Evolutionary conservation across 345 rosid species (phyloP), one percentile per base, ranked within the genome.

Genomic region (Erodium maritimum): DNA sequence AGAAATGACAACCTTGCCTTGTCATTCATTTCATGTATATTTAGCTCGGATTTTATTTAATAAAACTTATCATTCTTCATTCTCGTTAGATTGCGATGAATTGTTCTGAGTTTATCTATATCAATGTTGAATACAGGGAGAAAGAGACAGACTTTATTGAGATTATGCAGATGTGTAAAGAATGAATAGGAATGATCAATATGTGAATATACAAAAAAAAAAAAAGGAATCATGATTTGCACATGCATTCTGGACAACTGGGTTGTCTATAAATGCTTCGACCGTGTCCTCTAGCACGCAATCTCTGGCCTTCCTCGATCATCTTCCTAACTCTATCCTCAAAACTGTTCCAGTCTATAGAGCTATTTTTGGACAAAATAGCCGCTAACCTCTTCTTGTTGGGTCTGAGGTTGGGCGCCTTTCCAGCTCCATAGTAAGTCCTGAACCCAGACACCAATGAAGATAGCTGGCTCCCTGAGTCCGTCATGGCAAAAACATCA

Each of bases 201-300:
- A n/a, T n/a, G n/a, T n/a, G n/a, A n/a, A n/a, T n/a, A n/a, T n/a
- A n/a, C n/a, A n/a, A n/a, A n/a, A n/a, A n/a, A 8, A 29, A 29
- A 8, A 29, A 29, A 42, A 42, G 17, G 48, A 14, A 10, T 42
- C 48, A 42, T 7, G 14, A 42, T 71, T 66, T 21, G 89, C 88
- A 61, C 74, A 66, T 34, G 71, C 98, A 91, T 55, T 83, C 89
- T 4, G 81, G 82, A 65, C 85, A 80, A 72, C 91, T 80, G 1
- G 96, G 96, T 55, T 91, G 93, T 54, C 96, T 77, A 62, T 91
- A 91, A 65, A 88, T 77, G 80, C 98, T 91, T 54, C 90, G 77
- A 20, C 90, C 88, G 52, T 67, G 77, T 21, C 83, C 75, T 66
- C 97, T 77, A 56, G 59, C 58, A 0, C 79, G 74, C 45, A 75